phyloP scores from a whole-genome alignment of 2,329 filamentous ascomycete genomes.

The Cadophora sp. region DNA sequence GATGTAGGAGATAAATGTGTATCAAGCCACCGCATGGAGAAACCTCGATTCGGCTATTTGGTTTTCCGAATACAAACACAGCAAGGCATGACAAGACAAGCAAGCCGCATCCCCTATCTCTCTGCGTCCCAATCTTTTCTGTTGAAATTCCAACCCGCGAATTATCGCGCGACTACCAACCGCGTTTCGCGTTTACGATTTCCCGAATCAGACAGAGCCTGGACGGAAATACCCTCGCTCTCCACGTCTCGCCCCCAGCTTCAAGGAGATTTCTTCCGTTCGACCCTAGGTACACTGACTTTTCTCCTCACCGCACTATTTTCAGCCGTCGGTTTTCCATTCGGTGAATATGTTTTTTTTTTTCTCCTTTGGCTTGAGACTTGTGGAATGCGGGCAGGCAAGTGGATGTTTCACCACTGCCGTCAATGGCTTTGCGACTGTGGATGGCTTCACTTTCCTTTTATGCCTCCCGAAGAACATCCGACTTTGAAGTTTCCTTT shows the following conservation, averaged over 20 bases:
- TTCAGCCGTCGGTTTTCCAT: not conserved
- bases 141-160: not conserved
- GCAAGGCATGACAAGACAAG: not conserved
- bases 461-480: not conserved
- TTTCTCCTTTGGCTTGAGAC: not conserved
- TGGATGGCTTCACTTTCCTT: not conserved
- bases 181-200: not conserved
- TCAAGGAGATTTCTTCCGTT: no score
- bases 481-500: no score
- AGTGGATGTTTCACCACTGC: not conserved
- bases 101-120: no score
- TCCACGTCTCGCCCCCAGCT: not conserved
- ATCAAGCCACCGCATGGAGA: not conserved
- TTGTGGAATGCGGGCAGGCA: not conserved
- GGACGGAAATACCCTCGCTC: not conserved
- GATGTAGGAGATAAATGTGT: not conserved
- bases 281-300: no score
- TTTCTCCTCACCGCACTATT: not conserved
- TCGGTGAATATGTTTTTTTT: not conserved
- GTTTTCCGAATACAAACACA: not conserved
- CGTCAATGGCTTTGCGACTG: conserved; percentile 1
- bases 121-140: not conserved
- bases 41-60: not conserved
- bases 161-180: conserved; percentile 1
- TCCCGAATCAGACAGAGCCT: no score